These are phyloP conservation scores for Sechiopsis laciniata DNA, from an alignment of 306 rosid species.

Conservation along the genomic window DNA sequence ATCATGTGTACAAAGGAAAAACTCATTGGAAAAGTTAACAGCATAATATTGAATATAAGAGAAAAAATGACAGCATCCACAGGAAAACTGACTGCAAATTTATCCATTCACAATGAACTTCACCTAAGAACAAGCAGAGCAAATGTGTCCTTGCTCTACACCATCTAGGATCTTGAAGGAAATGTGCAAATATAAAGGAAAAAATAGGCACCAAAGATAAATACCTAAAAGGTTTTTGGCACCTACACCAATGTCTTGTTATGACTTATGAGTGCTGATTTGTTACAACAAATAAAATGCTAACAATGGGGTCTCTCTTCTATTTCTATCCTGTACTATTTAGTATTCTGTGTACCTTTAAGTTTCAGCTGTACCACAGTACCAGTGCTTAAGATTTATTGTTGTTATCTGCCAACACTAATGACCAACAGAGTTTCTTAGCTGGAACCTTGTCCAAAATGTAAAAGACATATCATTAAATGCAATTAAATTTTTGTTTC, in stretches of 20 bases:
- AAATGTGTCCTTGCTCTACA: not conserved
- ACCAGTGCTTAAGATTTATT: not conserved
- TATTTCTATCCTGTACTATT: not conserved
- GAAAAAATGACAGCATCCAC: not conserved
- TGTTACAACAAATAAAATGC: not conserved
- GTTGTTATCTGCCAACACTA: not conserved
- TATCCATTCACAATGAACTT: not conserved
- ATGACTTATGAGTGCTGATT: not conserved
- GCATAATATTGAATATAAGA: not conserved
- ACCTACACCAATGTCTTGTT: not conserved
- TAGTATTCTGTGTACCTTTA: not conserved
- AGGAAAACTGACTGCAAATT: not conserved
- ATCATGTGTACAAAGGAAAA: not conserved
- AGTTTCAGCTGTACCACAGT: not conserved
- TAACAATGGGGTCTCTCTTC: not conserved
- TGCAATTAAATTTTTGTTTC: not conserved
- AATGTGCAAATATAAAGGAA: not conserved
- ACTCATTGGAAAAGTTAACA: not conserved
- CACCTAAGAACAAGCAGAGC: not conserved
- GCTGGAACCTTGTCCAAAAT: not conserved
- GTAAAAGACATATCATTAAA: not conserved
- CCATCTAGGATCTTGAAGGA: not conserved
- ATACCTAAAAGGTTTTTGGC: not conserved
- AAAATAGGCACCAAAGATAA: not conserved
- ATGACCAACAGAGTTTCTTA: conserved; percentile 2